These are phyloP conservation scores for Neocatenulostroma microsporum DNA, from an alignment of 2,329 filamentous ascomycete genomes.

Conservation along the genomic window DNA sequence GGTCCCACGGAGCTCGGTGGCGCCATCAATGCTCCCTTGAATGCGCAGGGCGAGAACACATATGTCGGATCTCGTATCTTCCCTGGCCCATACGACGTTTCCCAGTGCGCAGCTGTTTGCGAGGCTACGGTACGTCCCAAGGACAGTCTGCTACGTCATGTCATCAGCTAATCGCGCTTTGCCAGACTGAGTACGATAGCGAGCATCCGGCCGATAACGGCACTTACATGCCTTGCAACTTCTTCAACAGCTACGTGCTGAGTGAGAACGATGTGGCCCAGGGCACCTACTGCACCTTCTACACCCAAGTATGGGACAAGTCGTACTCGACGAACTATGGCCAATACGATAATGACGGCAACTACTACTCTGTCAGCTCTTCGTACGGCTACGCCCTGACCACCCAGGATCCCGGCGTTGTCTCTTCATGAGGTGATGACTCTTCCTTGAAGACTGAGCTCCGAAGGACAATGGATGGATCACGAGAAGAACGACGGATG, in stretches of 20 bases:
- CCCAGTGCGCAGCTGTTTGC: conserved; percentile 21
- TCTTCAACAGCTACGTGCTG: conserved; percentile 30
- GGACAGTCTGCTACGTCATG: too few relatives aligned
- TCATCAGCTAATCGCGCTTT: too few relatives aligned
- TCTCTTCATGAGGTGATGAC: too few relatives aligned
- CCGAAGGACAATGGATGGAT: too few relatives aligned
- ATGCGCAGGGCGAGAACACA: conserved; percentile 16
- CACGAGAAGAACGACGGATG: too few relatives aligned
- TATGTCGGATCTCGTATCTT: conserved; percentile 22
- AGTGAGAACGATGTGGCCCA: conserved; percentile 17
- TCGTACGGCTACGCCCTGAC: too few relatives aligned
- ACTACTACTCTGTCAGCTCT: too few relatives aligned
- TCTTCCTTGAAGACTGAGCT: too few relatives aligned
- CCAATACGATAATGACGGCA: too few relatives aligned
- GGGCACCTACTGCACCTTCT: conserved; percentile 25
- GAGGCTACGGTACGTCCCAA: too few relatives aligned
- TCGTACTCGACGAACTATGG: conserved; percentile 21
- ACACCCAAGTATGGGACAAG: conserved; percentile 18
- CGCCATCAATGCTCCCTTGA: conserved; percentile 27
- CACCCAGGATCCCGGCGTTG: too few relatives aligned
- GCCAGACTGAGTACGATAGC: conserved; percentile 19
- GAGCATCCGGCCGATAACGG: conserved; percentile 16
- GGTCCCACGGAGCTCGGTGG: conserved; percentile 25
- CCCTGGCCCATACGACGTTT: conserved; percentile 16
- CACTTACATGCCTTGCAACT: conserved; percentile 23